Conservation (phyloP, 2,329 filamentous ascomycete genomes). For the Sphaerulina populicola region DNA sequence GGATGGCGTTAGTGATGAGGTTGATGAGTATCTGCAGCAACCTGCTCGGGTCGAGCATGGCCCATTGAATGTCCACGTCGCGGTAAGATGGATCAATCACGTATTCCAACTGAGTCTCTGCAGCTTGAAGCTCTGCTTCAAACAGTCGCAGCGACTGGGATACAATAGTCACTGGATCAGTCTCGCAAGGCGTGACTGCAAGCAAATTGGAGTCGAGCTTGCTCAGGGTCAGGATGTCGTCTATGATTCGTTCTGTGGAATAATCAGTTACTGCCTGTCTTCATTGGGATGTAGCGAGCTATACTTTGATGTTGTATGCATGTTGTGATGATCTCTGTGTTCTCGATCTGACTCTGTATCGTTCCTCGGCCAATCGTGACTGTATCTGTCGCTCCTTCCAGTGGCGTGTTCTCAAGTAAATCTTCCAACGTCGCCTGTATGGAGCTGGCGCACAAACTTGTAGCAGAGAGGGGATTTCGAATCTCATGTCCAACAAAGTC, state of each 20-base stretch:
- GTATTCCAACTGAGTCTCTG: slow-evolving; percentile 28
- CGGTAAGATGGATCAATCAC: slow-evolving; percentile 8
- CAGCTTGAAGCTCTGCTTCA: slow-evolving; percentile 33
- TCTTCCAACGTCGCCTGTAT: slow-evolving; percentile 10
- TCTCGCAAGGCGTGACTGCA: slow-evolving; percentile 33
- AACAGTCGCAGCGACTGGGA: slow-evolving; percentile 34
- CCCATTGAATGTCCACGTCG: slow-evolving; percentile 10
- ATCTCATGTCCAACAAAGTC: slow-evolving; percentile 33
- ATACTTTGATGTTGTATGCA: slow-evolving; percentile 27
- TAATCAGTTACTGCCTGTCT: no score
- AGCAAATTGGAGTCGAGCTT: slow-evolving; percentile 31
- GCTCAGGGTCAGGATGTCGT: slow-evolving; percentile 41
- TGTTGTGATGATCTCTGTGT: slow-evolving; percentile 27
- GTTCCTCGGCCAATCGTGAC: slow-evolving; percentile 6
- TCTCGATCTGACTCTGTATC: slow-evolving; percentile 19
- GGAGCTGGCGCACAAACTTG: slow-evolving; percentile 32
- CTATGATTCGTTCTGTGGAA: slow-evolving; percentile 34
- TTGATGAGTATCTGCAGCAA: slow-evolving; percentile 23
- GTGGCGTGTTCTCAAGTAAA: slow-evolving; percentile 1
- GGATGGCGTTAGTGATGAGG: slow-evolving; percentile 12
- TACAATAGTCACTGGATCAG: slow-evolving; percentile 31
- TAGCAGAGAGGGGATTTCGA: slow-evolving; percentile 39
- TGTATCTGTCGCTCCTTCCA: slow-evolving; percentile 6
- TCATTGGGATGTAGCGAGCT: no score
- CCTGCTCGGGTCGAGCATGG: slow-evolving; percentile 20